Conservation (phyloP, 1,284 basidiomycete genomes). For the Tylopilus sp. region DNA sequence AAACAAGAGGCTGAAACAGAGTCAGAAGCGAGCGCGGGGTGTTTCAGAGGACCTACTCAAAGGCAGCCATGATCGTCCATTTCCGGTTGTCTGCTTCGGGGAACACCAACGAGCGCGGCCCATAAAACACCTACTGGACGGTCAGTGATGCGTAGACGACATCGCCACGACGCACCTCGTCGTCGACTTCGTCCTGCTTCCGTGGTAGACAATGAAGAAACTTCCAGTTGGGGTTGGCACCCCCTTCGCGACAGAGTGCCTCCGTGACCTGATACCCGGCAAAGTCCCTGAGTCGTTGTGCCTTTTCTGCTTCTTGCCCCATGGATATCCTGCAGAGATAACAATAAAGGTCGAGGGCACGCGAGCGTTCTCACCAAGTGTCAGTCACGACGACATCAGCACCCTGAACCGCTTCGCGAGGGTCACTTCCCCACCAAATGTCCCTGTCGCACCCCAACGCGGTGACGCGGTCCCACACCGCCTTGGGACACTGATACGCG, state of each 20-base stretch:
- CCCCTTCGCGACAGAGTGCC: conserved; percentile 71
- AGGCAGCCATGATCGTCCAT: conserved; percentile 91
- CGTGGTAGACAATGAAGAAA: conserved; percentile 97
- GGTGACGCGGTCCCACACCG: conserved; percentile 79
- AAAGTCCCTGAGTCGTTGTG: conserved; percentile 86
- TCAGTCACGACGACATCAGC: conserved; percentile 96
- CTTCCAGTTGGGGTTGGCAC: conserved; percentile 87
- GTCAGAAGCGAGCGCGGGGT: conserved; percentile 3
- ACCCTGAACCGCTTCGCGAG: conserved; percentile 81
- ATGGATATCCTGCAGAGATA: conserved; percentile 80
- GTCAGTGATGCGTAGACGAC: neutral
- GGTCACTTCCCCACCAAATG: conserved; percentile 77
- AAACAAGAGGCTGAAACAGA: conserved; percentile 42
- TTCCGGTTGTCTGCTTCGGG: conserved; percentile 83
- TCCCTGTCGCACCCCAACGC: conserved; percentile 67
- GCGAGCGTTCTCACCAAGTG: conserved; percentile 68
- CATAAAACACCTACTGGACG: conserved; percentile 65
- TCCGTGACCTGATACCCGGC: conserved; percentile 95
- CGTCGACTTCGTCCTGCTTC: conserved; percentile 91
- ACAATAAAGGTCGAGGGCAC: neutral
- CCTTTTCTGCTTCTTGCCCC: conserved; percentile 96
- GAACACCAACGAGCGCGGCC: conserved; percentile 73
- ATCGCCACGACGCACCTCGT: conserved; percentile 62
- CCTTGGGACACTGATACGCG: conserved; percentile 73
- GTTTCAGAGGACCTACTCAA: conserved; percentile 60